A percentile compares a stretch with the other conserved stretches of the same genome.
Evolutionary conservation across 164 flowering plant genomes (phyloP).

Genomic region (Cinnamomum micranthum): DNA sequence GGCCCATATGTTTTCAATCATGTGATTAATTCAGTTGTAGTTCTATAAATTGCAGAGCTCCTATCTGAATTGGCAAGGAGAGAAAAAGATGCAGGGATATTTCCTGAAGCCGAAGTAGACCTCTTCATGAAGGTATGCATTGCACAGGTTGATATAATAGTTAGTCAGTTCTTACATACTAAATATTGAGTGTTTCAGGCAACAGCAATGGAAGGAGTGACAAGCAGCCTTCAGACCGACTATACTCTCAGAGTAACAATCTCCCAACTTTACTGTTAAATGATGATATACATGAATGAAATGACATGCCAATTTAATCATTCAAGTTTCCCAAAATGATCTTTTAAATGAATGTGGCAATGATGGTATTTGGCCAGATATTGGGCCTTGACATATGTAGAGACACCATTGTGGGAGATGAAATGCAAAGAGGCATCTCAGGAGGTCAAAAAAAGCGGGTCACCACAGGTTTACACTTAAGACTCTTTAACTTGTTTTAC

Average conservation of each 20-base stretch:
- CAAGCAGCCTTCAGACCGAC: constrained; percentile 86
- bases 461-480: constrained; percentile 62
- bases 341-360: neutral
- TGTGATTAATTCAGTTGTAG: neutral
- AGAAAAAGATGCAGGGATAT: constrained; percentile 79
- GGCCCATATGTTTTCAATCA: too few species aligned
- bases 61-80: constrained; percentile 78
- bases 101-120: constrained; percentile 87
- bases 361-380: constrained; percentile 39
- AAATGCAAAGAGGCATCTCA: constrained; percentile 86
- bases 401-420: constrained; percentile 90
- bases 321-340: neutral
- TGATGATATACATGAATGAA: neutral
- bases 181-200: constrained; percentile 54
- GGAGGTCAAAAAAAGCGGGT: constrained; percentile 95
- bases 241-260: constrained; percentile 77
- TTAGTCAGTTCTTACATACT: too few species aligned
- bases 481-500: neutral
- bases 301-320: neutral
- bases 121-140: constrained; percentile 86
- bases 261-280: neutral
- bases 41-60: constrained; percentile 44
- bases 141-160: neutral
- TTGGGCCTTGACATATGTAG: constrained; percentile 87
- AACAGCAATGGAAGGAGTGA: constrained; percentile 77